A percentile compares a stretch with the other conserved stretches of the same genome.
These are phyloP conservation scores for Amoeboaphelidium protococcarum DNA, from an alignment of 371 early-diverging fungal genomes.

Conservation along the genomic window DNA sequence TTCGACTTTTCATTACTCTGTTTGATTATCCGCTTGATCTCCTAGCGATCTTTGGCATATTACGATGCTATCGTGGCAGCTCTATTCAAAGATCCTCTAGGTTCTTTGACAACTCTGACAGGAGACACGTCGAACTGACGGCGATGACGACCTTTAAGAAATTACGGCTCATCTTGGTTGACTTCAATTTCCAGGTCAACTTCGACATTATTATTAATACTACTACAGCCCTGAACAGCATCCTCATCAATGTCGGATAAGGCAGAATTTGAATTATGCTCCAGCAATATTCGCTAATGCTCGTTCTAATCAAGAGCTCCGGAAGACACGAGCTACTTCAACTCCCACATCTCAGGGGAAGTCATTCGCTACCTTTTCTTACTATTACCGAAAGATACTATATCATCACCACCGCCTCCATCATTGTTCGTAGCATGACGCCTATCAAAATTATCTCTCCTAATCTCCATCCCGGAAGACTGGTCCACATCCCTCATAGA, in stretches of 20 bases:
- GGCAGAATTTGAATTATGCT: not conserved
- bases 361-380: constrained; percentile 55
- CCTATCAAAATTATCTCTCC: constrained; percentile 28
- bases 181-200: constrained; percentile 91
- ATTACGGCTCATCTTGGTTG: constrained; percentile 75
- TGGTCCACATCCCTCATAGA: constrained; percentile 91
- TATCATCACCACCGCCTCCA: not conserved
- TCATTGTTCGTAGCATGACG: not conserved
- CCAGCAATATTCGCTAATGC: too few species aligned
- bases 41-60: constrained; percentile 74
- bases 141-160: constrained; percentile 71
- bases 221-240: constrained; percentile 25
- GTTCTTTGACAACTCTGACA: constrained; percentile 84
- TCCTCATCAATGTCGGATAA: constrained; percentile 62
- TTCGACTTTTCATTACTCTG: too few species aligned
- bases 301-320: constrained; percentile 65
- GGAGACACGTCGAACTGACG: constrained; percentile 64
- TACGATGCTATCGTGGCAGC: constrained; percentile 78
- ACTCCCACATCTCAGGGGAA: constrained; percentile 87
- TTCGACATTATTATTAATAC: constrained; percentile 60
- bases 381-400: too few species aligned
- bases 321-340: constrained; percentile 83
- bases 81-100: constrained; percentile 83
- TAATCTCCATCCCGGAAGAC: constrained; percentile 53
- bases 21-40: constrained; percentile 43